Base-by-base conservation (phyloP, 2,329 filamentous ascomycete genomes). In the Clarireedia monteithiana region DNA sequence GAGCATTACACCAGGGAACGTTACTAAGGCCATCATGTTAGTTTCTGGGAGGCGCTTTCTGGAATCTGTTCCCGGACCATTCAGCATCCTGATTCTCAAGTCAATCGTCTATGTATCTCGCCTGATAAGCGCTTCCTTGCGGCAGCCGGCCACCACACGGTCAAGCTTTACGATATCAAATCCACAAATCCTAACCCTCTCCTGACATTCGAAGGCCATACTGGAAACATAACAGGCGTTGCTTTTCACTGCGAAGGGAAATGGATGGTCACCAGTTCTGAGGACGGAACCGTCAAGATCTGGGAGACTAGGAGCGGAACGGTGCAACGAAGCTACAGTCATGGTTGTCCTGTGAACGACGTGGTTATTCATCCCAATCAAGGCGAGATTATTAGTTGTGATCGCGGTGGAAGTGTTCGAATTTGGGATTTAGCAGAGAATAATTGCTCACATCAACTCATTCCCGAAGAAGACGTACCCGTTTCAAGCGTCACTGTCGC, bases 351-450 rank as follows among this genome's bases (percentile, higher is more conserved):
- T 0, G 94, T 92, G 52, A 99, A 96, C 68, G 94, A 99, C 71
- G 94, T 99, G 7, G 94, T 97, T n/a, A 99, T 99, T 56, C 94
- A 99, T 71, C 94, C 94, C 0, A 99, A 99, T 69, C 94, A 99
- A 75, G 94, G 92, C 58, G 94, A 99, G 75, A 86, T 99, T 59
- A 96, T 99, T 68, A 95, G 89, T 70, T 96, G 92, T 70, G 94
- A 99, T 70, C 84, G 92, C 36, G 86, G 88, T 48, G 94, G 94
- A 48, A 95, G 91, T 70, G 90, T 99, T 58, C 80, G 92, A 42
- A 88, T 99, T 60, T 99, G 94, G 94, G 94, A 99, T 68, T 73
- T 99, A 56, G 91, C 91, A 7, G 91, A 97, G 79, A 97, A 96
- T 70, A 95, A 91, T 67, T 99, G 94, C 76, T 91, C 89, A 0